Conservation (phyloP, 2,329 filamentous ascomycete species). For the Sarocladiaceae sp. region DNA sequence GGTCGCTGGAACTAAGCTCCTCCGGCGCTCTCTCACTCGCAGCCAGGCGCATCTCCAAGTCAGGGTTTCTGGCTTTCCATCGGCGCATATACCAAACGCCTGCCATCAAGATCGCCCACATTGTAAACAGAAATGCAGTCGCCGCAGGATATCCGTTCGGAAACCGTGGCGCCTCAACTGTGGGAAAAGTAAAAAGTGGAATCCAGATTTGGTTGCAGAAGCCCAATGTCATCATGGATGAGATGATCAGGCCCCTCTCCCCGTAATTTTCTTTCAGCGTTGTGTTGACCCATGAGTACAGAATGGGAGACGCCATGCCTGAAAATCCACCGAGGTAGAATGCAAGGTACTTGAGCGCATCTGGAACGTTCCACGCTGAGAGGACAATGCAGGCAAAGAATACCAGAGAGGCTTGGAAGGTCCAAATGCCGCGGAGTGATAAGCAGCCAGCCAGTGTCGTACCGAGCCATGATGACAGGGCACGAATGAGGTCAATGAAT, state of each 20-base stretch:
- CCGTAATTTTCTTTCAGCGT: conserved; percentile 27
- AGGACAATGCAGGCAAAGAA: conserved; percentile 24
- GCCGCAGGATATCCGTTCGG: conserved; percentile 23
- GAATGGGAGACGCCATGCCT: conserved; percentile 25
- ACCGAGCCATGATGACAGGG: conserved; percentile 23
- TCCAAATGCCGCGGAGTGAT: conserved; percentile 23
- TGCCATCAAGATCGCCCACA: conserved; percentile 23
- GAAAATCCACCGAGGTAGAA: conserved; percentile 27
- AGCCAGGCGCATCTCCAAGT: conserved; percentile 17
- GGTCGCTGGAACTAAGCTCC: not conserved
- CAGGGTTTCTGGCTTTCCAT: conserved; percentile 18
- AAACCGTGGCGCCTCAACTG: conserved; percentile 21
- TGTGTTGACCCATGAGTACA: conserved; percentile 27
- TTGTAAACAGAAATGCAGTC: conserved; percentile 20
- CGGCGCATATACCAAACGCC: conserved; percentile 22
- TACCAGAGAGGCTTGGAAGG: conserved; percentile 17
- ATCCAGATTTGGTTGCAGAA: conserved; percentile 24
- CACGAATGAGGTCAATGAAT: conserved; percentile 20
- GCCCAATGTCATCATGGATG: conserved; percentile 31
- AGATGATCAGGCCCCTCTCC: conserved; percentile 26
- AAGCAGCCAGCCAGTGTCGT: conserved; percentile 22
- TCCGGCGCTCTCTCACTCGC: not conserved
- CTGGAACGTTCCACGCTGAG: conserved; percentile 24
- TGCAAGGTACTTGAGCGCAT: conserved; percentile 23
- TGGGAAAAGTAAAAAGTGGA: conserved; percentile 23